Evolutionary conservation across 352 stramenopile species (phyloP), one percentile per base, ranked within the genome.

Genomic region (Globisporangium yorkense): DNA sequence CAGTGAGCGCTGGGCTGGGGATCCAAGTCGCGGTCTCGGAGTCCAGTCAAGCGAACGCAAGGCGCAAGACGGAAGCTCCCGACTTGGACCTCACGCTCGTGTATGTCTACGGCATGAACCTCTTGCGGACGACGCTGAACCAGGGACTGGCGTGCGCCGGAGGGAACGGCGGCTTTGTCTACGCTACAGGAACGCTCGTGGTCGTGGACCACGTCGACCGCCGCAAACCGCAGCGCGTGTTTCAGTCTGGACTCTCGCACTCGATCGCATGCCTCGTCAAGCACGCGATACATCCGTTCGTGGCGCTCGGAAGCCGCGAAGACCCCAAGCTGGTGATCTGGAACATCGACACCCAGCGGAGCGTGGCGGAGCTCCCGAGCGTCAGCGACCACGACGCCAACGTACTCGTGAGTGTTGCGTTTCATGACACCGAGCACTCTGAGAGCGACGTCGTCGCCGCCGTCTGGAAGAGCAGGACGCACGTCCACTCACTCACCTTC

Each of bases 61-160:
- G 52, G 60, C 63, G 47, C 47, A 31, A 65, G 10, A 80, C 70
- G 0, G 77, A 89, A 54, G 77, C 77, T 0, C 75, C 80, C 0
- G 75, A 88, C 66, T 44, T 89, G 43, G 72, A 84, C n/a, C 68
- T 89, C n/a, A 72, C 71, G 1, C 46, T 87, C 4, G 66, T 56
- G 0, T 67, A 65, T 35, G 74, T 77, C 7, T 71, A 77, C 37
- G 80, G 80, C 21, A 64, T 87, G 9, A 89, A 89, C 40, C 59
- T 85, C 43, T 49, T 49, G 3, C 51, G 57, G 1, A 72, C 59
- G 51, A 67, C 64, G 20, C 54, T 85, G 29, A 88, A 87, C 45
- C 75, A 79, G 51, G 69, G 72, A 5, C 44, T 87, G 3, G 59
- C 69, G 0, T 68, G 58, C 48, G 56, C 71, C 10, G 66, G 64